Evolutionary conservation across 257 asterid species (phyloP).

Genomic region (Solanum piurae): DNA sequence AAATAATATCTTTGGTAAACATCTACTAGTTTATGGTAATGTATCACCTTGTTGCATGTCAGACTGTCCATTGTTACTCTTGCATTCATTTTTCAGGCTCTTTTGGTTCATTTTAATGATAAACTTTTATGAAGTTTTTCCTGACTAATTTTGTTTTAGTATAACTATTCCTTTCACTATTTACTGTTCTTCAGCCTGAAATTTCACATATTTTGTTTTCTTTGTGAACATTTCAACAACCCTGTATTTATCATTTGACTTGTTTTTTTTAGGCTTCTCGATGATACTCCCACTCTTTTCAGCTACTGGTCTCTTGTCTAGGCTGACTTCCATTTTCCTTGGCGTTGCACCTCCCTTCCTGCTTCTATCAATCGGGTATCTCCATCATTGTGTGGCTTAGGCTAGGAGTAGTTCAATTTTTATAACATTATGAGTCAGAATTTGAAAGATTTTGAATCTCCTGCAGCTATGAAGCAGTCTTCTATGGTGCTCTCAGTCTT

Average conservation of each 20-base stretch:
- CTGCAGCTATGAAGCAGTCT: conserved; percentile 91
- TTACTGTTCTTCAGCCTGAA: neutral
- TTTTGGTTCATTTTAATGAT: neutral
- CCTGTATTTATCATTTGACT: neutral
- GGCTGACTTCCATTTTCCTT: conserved; percentile 81
- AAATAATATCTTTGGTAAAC: neutral
- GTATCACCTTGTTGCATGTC: neutral
- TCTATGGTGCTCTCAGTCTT: conserved; percentile 80
- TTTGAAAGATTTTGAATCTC: neutral
- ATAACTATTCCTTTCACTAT: neutral
- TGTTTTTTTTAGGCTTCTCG: conserved; percentile 49
- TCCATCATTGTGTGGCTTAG: conserved; percentile 1
- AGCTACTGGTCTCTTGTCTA: conserved; percentile 53
- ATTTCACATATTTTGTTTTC: neutral
- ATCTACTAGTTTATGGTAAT: neutral
- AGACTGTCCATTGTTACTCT: neutral
- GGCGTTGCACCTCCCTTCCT: conserved; percentile 97
- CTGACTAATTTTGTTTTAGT: neutral
- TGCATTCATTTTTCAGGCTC: neutral
- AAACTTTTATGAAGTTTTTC: neutral
- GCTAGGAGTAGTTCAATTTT: neutral
- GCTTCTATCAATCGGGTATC: conserved; percentile 90
- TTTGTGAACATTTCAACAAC: neutral
- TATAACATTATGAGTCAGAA: neutral
- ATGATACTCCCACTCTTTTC: conserved; percentile 90